phyloP scores from a whole-genome alignment of 2,329 filamentous ascomycete species.

The Colletotrichum karsti region DNA sequence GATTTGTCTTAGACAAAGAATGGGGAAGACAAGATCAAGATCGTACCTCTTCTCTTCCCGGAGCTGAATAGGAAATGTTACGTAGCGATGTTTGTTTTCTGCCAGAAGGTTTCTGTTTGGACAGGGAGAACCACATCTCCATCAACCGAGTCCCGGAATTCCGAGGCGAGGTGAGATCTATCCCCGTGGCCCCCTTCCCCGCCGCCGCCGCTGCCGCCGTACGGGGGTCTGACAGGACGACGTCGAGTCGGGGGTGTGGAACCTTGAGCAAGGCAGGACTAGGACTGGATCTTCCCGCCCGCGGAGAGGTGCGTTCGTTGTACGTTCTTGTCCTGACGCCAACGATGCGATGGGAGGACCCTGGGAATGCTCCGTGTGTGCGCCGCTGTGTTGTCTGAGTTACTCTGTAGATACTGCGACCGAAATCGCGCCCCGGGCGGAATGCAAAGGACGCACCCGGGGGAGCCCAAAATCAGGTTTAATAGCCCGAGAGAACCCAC shows the following conservation, averaged over 20 bases:
- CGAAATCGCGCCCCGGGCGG: background rate
- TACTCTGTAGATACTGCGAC: too few species aligned
- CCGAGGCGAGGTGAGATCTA: background rate
- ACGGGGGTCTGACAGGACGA: constrained; percentile 3
- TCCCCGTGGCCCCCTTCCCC: background rate
- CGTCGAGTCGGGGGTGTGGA: background rate
- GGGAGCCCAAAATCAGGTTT: constrained; percentile 14
- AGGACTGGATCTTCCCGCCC: background rate
- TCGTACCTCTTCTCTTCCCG: background rate
- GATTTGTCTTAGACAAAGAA: constrained; percentile 5
- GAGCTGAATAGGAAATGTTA: too few species aligned
- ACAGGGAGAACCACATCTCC: too few species aligned
- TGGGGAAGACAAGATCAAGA: too few species aligned
- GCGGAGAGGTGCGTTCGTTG: too few species aligned
- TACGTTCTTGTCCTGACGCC: background rate
- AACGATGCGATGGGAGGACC: background rate
- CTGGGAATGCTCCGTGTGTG: background rate
- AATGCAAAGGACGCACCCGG: constrained; percentile 19
- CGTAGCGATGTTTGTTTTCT: too few species aligned
- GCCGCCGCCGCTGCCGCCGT: background rate
- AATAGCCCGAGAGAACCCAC: constrained; percentile 13
- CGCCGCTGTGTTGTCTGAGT: background rate
- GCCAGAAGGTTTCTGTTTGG: too few species aligned
- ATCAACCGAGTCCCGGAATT: background rate
- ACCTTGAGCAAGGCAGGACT: background rate